Conservation (phyloP, 495 filamentous ascomycete genomes). For the Amniculicola lignicola region DNA sequence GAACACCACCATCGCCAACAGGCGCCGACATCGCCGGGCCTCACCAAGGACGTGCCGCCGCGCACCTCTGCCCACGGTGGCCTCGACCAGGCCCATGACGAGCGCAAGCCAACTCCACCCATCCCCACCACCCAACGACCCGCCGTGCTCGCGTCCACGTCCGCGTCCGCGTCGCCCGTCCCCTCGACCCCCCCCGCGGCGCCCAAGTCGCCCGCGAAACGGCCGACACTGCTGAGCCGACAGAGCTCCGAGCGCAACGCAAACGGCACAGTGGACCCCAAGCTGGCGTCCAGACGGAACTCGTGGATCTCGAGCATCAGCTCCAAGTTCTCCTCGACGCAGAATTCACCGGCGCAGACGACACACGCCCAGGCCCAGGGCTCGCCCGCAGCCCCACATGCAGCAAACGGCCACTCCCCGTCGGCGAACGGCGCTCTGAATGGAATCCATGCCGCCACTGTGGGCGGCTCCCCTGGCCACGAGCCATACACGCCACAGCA, state of each 20-base stretch:
- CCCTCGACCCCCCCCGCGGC: constrained; percentile 36
- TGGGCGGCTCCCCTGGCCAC: constrained; percentile 27
- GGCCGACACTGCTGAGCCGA: constrained; percentile 35
- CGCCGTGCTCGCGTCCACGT: constrained; percentile 6
- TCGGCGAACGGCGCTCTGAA: constrained; percentile 18
- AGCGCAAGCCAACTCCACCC: constrained; percentile 6
- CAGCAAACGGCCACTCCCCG: constrained; percentile 12
- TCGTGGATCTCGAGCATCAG: constrained; percentile 93
- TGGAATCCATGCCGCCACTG: constrained; percentile 17
- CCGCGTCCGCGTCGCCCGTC: constrained; percentile 1
- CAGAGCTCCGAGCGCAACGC: constrained; percentile 42
- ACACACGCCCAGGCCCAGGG: constrained; percentile 25
- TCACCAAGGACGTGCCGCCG: constrained; percentile 29
- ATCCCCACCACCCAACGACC: not conserved
- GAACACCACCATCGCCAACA: constrained; percentile 35
- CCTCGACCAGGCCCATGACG: constrained; percentile 25
- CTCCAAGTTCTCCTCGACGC: constrained; percentile 81
- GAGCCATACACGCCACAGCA: constrained; percentile 66
- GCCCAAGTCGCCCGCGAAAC: constrained; percentile 32
- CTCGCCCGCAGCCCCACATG: constrained; percentile 20
- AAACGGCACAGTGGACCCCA: constrained; percentile 15
- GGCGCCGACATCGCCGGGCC: constrained; percentile 34
- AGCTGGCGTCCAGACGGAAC: constrained; percentile 50
- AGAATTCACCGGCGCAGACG: constrained; percentile 33
- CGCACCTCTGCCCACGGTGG: constrained; percentile 33